Percentiles rank a stretch among this genome's conserved stretches.
Conservation (phyloP, 495 filamentous ascomycete genomes). For the Trypethelium eluteriae region DNA sequence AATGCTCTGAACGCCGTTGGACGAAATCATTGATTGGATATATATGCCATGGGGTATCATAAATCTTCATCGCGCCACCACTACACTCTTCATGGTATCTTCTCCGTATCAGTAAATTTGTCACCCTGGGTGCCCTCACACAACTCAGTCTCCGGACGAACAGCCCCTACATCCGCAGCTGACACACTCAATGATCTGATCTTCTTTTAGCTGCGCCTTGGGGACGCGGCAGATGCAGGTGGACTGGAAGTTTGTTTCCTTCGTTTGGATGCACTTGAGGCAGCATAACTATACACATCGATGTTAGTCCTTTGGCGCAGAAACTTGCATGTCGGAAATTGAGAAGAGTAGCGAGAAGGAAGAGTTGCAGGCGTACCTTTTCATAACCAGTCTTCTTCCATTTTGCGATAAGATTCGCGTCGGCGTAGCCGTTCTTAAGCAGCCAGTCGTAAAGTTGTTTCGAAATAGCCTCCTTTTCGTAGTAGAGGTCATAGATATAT, state of each 20-base stretch:
- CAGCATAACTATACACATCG: constrained; percentile 65
- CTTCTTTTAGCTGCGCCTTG: constrained; percentile 81
- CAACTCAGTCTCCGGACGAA: constrained; percentile 64
- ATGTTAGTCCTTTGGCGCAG: neutral
- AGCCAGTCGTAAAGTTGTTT: constrained; percentile 91
- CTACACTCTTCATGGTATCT: no score
- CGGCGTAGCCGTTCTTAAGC: constrained; percentile 92
- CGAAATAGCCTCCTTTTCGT: constrained; percentile 91
- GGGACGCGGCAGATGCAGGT: constrained; percentile 98
- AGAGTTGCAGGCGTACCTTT: constrained; percentile 53
- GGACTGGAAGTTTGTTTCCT: constrained; percentile 96
- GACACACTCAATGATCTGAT: constrained; percentile 87
- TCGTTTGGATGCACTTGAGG: constrained; percentile 92
- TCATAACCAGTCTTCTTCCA: constrained; percentile 99
- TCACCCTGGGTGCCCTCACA: neutral
- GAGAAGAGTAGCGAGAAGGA: neutral
- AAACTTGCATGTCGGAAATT: constrained; percentile 23
- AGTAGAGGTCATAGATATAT: constrained; percentile 97
- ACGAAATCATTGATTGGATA: no score
- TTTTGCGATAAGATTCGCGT: constrained; percentile 91
- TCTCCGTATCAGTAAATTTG: no score
- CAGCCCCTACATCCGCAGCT: constrained; percentile 92
- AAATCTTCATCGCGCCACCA: no score
- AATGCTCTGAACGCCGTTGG: no score
- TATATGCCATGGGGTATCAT: no score